Percentiles rank a stretch among this genome's conserved stretches.
Conservation (phyloP, 805 yeast species). For the Nakazawaea ishiwadae region DNA sequence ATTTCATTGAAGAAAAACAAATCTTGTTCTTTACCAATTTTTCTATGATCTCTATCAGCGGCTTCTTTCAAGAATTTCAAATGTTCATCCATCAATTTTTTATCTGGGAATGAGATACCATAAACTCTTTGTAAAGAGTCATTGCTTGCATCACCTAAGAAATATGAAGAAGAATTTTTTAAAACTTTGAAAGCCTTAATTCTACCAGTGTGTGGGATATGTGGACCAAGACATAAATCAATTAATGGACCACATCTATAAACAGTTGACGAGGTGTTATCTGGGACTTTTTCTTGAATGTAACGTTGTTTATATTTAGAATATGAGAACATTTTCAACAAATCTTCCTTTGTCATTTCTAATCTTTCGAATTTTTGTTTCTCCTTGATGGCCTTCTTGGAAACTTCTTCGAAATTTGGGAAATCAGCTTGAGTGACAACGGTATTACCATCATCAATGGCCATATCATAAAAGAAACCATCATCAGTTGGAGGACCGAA, state of each 20-base stretch:
- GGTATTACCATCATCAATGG: slow-evolving; percentile 70
- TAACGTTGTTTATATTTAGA: slow-evolving; percentile 92
- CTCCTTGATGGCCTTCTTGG: slow-evolving; percentile 87
- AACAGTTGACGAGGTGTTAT: slow-evolving; percentile 92
- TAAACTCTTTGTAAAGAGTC: slow-evolving; percentile 96
- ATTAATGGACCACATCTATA: slow-evolving; percentile 97
- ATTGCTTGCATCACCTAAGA: slow-evolving; percentile 86
- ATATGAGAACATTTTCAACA: slow-evolving; percentile 89
- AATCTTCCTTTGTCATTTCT: slow-evolving; percentile 86
- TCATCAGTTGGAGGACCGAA: slow-evolving; percentile 97
- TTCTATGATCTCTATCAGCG: slow-evolving; percentile 92
- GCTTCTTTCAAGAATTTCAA: slow-evolving; percentile 94
- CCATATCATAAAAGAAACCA: slow-evolving; percentile 96
- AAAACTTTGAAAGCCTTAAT: slow-evolving; percentile 90
- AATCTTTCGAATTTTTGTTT: slow-evolving; percentile 94
- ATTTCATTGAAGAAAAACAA: slow-evolving; percentile 91
- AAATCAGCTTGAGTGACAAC: slow-evolving; percentile 82
- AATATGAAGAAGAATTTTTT: slow-evolving; percentile 95
- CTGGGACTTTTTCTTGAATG: slow-evolving; percentile 86
- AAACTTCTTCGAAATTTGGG: slow-evolving; percentile 75
- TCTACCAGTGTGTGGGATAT: slow-evolving; percentile 94
- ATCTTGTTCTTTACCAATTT: slow-evolving; percentile 94
- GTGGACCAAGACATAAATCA: slow-evolving; percentile 97
- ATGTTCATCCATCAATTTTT: slow-evolving; percentile 92
- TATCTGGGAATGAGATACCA: slow-evolving; percentile 98